Conservation (phyloP, 2,329 filamentous ascomycete species). For the Curvularia sp. region DNA sequence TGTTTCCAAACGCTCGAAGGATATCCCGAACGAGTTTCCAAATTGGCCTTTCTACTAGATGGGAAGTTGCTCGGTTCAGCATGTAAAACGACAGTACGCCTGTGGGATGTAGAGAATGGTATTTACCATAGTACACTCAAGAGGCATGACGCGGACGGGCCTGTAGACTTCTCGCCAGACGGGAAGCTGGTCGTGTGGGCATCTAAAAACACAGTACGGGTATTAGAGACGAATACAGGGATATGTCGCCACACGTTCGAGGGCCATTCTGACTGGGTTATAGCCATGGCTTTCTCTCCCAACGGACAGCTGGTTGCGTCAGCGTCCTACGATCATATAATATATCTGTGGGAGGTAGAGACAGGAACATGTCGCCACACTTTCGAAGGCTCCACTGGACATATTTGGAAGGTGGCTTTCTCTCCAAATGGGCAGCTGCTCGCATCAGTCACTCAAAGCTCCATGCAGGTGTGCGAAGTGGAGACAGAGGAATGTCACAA, state of each 20-base stretch:
- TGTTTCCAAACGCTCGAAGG: conserved; percentile 8
- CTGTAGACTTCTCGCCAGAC: neutral
- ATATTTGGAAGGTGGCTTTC: neutral
- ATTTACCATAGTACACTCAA: neutral
- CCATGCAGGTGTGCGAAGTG: conserved; percentile 7
- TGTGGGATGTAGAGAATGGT: neutral
- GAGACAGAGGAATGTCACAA: conserved; percentile 1
- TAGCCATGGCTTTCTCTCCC: neutral
- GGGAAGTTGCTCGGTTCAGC: conserved; percentile 10
- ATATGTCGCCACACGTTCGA: neutral
- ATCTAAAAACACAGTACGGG: neutral
- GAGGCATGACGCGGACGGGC: neutral
- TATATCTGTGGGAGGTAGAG: neutral
- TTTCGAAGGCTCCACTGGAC: neutral
- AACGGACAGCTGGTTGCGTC: neutral
- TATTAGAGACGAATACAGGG: neutral
- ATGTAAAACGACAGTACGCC: neutral
- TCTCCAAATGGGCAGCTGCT: conserved; percentile 8
- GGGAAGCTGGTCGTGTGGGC: neutral
- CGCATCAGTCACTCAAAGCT: neutral
- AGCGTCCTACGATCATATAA: neutral
- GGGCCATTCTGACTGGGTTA: neutral
- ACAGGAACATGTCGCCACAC: neutral
- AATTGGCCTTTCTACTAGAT: conserved; percentile 12
- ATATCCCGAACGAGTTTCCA: neutral